Conservation (phyloP, 2,329 filamentous ascomycete genomes). For the Phyllosticta paracitricarpa region DNA sequence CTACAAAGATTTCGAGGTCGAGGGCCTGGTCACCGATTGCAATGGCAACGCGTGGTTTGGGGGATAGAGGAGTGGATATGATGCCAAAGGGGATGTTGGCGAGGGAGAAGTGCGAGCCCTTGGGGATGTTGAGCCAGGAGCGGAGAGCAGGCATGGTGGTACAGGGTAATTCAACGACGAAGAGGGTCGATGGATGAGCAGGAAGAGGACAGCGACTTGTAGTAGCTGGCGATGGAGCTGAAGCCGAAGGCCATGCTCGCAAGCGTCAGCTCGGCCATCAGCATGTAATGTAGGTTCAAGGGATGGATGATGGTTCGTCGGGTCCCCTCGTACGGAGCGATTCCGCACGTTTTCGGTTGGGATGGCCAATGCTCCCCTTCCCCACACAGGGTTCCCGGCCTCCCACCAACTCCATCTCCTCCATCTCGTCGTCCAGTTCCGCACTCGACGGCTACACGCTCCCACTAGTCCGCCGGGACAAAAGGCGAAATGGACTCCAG, state of each 20-base stretch:
- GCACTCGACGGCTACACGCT: background rate
- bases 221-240: background rate
- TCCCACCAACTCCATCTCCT: background rate
- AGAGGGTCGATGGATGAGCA: background rate
- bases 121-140: constrained; percentile 52
- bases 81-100: constrained; percentile 78
- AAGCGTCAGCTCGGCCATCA: background rate
- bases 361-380: background rate
- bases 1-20: constrained; percentile 55
- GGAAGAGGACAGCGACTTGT: background rate
- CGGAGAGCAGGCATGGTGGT: constrained; percentile 23
- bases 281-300: background rate
- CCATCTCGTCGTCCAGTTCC: constrained; percentile 1
- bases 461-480: background rate
- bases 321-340: constrained; percentile 3
- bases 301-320: background rate
- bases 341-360: constrained; percentile 4
- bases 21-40: constrained; percentile 65
- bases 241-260: background rate
- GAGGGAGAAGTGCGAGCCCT: constrained; percentile 59
- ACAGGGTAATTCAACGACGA: background rate
- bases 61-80: constrained; percentile 53
- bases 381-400: background rate
- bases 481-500: constrained; percentile 2
- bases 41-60: constrained; percentile 53